Percentiles rank a stretch among this genome's conserved stretches.
Evolutionary conservation across 2,329 filamentous ascomycete species (phyloP).

Genomic region (Hymenoscyphus fraxineus): DNA sequence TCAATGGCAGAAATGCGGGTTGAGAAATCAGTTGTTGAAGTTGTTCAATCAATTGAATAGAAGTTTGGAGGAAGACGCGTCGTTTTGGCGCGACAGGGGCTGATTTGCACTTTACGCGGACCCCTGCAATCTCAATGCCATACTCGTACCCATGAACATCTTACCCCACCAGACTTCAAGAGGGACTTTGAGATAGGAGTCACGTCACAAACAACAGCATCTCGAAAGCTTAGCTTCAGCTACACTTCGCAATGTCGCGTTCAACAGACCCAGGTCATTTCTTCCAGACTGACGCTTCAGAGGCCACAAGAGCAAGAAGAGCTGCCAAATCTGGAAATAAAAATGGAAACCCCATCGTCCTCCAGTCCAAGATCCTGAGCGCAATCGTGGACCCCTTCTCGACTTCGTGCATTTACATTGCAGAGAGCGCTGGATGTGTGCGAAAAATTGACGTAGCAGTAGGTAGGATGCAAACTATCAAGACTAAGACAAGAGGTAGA

Average conservation of each 20-base stretch:
- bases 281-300: slow-evolving; percentile 72
- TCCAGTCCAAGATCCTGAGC: slow-evolving; percentile 84
- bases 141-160: neutral
- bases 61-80: slow-evolving; percentile 23
- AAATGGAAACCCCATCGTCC: slow-evolving; percentile 72
- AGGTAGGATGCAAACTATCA: slow-evolving; percentile 40
- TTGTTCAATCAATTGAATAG: slow-evolving; percentile 5
- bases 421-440: slow-evolving; percentile 81
- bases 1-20: slow-evolving; percentile 16
- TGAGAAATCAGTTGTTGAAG: neutral
- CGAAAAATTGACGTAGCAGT: slow-evolving; percentile 74
- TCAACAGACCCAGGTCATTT: slow-evolving; percentile 76
- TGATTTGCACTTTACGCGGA: slow-evolving; percentile 25
- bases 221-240: neutral
- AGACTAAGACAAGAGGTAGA: neutral
- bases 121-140: slow-evolving; percentile 20
- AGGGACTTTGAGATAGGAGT: no score
- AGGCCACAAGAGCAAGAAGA: slow-evolving; percentile 50
- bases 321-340: slow-evolving; percentile 70
- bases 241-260: slow-evolving; percentile 50
- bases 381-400: slow-evolving; percentile 64
- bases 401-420: slow-evolving; percentile 63
- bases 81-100: neutral
- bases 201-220: neutral
- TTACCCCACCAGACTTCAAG: neutral